phyloP scores from a whole-genome alignment of 2,329 filamentous ascomycete species.

The Coniella lustricola region DNA sequence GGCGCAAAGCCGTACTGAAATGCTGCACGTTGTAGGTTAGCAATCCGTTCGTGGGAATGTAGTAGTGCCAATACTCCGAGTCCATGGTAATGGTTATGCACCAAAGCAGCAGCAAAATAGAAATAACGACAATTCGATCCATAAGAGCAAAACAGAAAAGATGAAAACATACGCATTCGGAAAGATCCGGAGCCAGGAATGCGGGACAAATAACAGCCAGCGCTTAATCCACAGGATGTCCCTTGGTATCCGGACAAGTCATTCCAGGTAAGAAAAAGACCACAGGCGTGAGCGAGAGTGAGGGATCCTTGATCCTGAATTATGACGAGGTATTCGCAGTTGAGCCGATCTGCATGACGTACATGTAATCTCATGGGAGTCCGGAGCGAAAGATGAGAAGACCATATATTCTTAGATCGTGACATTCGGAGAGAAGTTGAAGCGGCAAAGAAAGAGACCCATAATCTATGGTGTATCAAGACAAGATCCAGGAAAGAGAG shows the following conservation, averaged over 20 bases:
- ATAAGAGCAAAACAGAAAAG: constrained; percentile 5
- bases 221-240: background rate
- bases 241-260: background rate
- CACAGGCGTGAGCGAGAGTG: background rate
- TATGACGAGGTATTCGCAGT: no score
- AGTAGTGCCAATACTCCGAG: background rate
- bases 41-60: constrained; percentile 6
- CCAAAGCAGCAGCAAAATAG: constrained; percentile 1
- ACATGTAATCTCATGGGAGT: no score
- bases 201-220: background rate
- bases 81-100: background rate
- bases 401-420: no score
- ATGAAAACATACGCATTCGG: constrained; percentile 14
- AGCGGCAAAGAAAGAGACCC: no score
- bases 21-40: constrained; percentile 12
- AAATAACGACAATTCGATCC: background rate
- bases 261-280: background rate
- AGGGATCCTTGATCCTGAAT: no score
- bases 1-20: no score
- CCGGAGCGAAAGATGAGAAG: no score
- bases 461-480: no score
- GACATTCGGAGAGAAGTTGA: no score
- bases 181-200: constrained; percentile 3
- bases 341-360: no score
- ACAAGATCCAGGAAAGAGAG: no score